Evolutionary conservation across 2,329 filamentous ascomycete species (phyloP).

Genomic region (Penicillium capsulatum): DNA sequence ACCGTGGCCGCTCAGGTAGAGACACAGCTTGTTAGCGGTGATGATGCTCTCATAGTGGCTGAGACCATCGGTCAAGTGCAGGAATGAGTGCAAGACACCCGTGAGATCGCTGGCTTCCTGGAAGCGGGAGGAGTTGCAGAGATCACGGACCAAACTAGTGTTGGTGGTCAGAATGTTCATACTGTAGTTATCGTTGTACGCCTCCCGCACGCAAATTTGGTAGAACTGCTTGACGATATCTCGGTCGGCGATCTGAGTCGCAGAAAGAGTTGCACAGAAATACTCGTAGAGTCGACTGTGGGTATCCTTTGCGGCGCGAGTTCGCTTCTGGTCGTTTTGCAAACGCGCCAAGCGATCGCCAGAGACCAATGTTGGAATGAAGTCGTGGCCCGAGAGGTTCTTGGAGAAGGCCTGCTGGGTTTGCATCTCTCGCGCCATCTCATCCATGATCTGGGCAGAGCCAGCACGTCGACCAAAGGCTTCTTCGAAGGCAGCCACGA

Average conservation of each 20-base stretch:
- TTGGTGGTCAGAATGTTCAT: slow-evolving; percentile 30
- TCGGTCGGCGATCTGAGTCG: slow-evolving; percentile 24
- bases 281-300: slow-evolving; percentile 36
- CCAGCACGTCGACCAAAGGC: slow-evolving; percentile 36
- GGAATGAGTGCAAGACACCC: slow-evolving; percentile 33
- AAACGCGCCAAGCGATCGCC: slow-evolving; percentile 30
- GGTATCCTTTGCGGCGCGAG: slow-evolving; percentile 27
- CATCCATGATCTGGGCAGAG: slow-evolving; percentile 42
- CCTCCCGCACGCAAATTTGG: slow-evolving; percentile 30
- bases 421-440: slow-evolving; percentile 42
- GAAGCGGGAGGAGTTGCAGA: slow-evolving; percentile 30
- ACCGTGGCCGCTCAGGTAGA: slow-evolving; percentile 35
- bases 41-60: slow-evolving; percentile 31
- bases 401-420: slow-evolving; percentile 41
- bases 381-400: slow-evolving; percentile 31
- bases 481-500: slow-evolving; percentile 46
- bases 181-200: slow-evolving; percentile 28
- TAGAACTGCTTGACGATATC: slow-evolving; percentile 34
- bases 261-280: slow-evolving; percentile 34
- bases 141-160: slow-evolving; percentile 25
- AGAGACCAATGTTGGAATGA: slow-evolving; percentile 31
- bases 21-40: slow-evolving; percentile 36
- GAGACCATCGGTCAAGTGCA: slow-evolving; percentile 34
- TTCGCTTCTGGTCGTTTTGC: slow-evolving; percentile 31
- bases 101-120: slow-evolving; percentile 34